A percentile compares a stretch with the other conserved stretches of the same genome.
phyloP scores from a whole-genome alignment of 176 grass and related monocot species.

The Oryza nivara region DNA sequence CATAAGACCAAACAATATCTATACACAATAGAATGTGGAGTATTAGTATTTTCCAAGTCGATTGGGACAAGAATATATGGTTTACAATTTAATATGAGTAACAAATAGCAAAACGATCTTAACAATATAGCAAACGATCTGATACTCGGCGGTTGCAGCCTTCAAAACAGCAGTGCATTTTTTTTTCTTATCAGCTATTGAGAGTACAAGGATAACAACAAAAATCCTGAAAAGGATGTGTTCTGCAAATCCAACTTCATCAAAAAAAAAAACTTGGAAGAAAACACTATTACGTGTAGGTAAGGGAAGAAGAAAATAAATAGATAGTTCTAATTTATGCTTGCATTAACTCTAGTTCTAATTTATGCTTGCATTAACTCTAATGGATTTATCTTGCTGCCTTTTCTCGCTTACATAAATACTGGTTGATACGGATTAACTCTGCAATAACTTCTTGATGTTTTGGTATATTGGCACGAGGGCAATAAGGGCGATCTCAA shows the following conservation, averaged over 20 bases:
- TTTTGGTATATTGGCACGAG: slow-evolving; percentile 69
- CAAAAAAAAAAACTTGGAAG: background rate
- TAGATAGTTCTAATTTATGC: slow-evolving; percentile 44
- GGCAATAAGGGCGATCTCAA: slow-evolving; percentile 76
- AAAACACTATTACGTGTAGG: slow-evolving; percentile 37
- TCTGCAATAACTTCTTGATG: slow-evolving; percentile 54
- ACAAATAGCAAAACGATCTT: background rate
- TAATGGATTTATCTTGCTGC: background rate
- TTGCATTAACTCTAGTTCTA: slow-evolving; percentile 34
- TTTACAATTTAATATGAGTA: background rate
- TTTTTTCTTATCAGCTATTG: background rate
- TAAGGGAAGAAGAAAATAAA: slow-evolving; percentile 33
- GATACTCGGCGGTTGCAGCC: background rate
- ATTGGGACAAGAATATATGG: no score
- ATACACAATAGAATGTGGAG: background rate
- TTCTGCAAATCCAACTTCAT: slow-evolving; percentile 14
- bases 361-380: slow-evolving; percentile 46
- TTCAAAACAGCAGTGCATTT: background rate
- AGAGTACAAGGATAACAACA: background rate
- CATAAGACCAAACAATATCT: background rate
- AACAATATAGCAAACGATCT: background rate
- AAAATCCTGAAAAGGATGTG: slow-evolving; percentile 22
- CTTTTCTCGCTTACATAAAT: slow-evolving; percentile 5
- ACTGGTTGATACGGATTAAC: slow-evolving; percentile 35
- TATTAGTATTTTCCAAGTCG: no score